phyloP scores from a whole-genome alignment of 2,329 filamentous ascomycete genomes.

The Gaeumannomyces sp. region DNA sequence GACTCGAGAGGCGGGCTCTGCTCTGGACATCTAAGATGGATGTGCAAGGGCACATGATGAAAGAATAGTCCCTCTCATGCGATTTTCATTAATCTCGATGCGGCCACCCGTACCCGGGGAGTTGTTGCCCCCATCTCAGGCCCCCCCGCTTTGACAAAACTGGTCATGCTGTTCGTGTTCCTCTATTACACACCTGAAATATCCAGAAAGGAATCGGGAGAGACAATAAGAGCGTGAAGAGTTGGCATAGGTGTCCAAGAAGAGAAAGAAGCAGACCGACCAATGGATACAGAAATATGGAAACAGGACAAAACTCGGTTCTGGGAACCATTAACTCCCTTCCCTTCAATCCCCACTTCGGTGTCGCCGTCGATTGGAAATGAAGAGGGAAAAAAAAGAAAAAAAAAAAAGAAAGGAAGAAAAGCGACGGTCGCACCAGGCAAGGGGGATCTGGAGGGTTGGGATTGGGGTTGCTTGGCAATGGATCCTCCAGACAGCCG shows the following conservation, averaged over 20 bases:
- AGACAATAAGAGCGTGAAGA: not conserved
- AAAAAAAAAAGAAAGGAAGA: constrained; percentile 5
- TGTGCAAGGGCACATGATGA: not conserved
- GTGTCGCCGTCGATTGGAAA: constrained; percentile 4
- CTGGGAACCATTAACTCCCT: not conserved
- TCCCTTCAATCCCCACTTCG: not conserved
- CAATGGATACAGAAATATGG: not conserved
- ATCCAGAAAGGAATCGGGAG: not conserved
- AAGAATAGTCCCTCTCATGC: not conserved
- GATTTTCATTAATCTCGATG: not conserved
- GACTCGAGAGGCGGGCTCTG: not conserved
- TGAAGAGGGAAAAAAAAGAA: constrained; percentile 8
- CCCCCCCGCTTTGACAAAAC: too few relatives aligned
- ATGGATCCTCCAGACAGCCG: not conserved
- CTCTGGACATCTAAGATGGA: not conserved
- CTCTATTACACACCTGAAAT: not conserved
- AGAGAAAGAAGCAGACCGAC: too few relatives aligned
- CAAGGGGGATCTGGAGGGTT: not conserved
- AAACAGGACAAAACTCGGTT: not conserved
- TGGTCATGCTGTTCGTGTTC: not conserved
- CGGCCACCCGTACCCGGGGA: too few relatives aligned
- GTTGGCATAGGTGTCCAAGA: not conserved
- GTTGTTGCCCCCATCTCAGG: too few relatives aligned
- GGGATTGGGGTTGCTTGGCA: not conserved
- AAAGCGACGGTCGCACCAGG: not conserved